Base-by-base conservation (phyloP, 2,329 filamentous ascomycete genomes). In the Trichoderma koningii region DNA sequence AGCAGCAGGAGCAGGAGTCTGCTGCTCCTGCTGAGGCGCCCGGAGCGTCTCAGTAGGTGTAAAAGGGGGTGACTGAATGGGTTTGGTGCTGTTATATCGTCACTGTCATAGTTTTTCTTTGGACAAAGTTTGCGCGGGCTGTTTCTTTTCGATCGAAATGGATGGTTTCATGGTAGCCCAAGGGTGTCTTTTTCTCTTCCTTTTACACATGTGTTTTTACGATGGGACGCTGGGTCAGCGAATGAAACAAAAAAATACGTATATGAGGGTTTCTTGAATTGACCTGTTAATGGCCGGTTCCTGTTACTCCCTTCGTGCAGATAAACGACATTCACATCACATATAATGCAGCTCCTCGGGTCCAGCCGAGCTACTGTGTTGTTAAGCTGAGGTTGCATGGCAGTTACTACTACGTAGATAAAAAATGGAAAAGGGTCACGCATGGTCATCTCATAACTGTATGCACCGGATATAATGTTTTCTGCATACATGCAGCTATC, bases 161-260 rank as follows among this genome's bases (percentile, higher is more conserved):
- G 7, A 23, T 26, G 42, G 21, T 48, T 53, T 19, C 19, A 55
- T 55, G 60, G 60, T 55, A 44, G 44, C 44, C 60, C 45, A 26
- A 38, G 17, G 42, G 45, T 30, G 30, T 15, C 45, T 47, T 44
- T 19, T 47, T 50, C n/a, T 61, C 7, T 44, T 47, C 45, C 19
- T 38, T 34, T n/a, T 30, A 17, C 0, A 7, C 21, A 15, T 41
- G 26, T 41, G 38, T 60, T n/a, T 45, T 41, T 56, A 38, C 10
- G 34, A 12, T 38, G 34, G 34, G 34, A 61, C 57, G 34, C 38
- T 45, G 57, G 50, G 60, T 63, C 55, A 63, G 60, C 51, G 60
- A 55, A 55, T 47, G 21, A 23, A 23, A 23, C 21, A 47, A 55
- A 63, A 57, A 50, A 21, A 12, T 14, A 38, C 52, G 47, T 57